phyloP scores from a whole-genome alignment of 2,329 filamentous ascomycete genomes.

The Aureobasidium sp. region DNA sequence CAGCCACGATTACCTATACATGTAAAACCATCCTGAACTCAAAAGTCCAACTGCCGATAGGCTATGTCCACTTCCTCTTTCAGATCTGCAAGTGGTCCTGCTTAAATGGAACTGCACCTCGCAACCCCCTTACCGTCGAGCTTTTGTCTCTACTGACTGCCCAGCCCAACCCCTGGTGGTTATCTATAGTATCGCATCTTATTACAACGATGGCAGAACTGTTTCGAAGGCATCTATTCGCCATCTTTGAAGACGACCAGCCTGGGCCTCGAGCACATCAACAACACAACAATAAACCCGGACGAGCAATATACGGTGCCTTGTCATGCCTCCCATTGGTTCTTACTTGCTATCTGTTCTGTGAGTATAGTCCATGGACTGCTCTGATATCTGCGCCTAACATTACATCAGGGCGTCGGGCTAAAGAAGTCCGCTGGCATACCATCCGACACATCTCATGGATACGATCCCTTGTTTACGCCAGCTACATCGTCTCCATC shows the following conservation, averaged over 20 bases:
- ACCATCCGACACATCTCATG: slow-evolving; percentile 21
- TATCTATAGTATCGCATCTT: background rate
- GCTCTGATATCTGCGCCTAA: background rate
- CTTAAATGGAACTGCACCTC: background rate
- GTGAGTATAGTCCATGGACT: background rate
- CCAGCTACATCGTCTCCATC: slow-evolving; percentile 30
- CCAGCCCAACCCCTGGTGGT: background rate
- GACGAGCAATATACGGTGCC: background rate
- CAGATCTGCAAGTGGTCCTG: background rate
- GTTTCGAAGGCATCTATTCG: background rate
- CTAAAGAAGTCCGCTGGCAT: slow-evolving; percentile 7
- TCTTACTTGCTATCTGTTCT: slow-evolving; percentile 9
- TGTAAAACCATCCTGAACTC: background rate
- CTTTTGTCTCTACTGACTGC: background rate
- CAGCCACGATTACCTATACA: background rate
- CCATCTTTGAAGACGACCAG: background rate
- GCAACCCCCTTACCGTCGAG: background rate
- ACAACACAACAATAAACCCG: background rate
- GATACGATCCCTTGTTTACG: slow-evolving; percentile 28
- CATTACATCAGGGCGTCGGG: slow-evolving; percentile 10
- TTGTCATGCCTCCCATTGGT: background rate
- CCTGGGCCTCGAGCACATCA: background rate
- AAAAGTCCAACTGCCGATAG: background rate
- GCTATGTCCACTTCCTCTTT: background rate
- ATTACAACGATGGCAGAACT: background rate